phyloP scores from a whole-genome alignment of 169 alveolate genomes.

The Cryptosporidium ubiquitum region DNA sequence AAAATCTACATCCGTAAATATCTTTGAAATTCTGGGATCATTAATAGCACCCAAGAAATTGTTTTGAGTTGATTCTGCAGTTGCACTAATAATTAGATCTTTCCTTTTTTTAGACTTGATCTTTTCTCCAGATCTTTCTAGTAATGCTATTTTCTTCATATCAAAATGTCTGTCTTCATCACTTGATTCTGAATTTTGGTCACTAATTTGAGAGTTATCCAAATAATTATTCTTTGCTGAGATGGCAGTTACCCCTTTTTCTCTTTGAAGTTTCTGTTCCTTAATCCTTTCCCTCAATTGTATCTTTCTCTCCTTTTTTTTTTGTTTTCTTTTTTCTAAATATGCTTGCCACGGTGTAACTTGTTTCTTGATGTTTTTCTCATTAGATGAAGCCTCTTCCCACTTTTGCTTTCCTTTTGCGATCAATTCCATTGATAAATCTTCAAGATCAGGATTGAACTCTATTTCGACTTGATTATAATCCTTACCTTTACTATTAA shows the following conservation, averaged over 20 bases:
- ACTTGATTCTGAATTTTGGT: not conserved
- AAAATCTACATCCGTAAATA: constrained; percentile 85
- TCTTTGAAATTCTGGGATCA: constrained; percentile 83
- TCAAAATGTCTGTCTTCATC: constrained; percentile 73
- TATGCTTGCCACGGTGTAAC: constrained; percentile 75
- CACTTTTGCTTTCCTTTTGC: constrained; percentile 63
- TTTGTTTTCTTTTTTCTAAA: constrained; percentile 72
- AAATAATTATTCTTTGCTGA: not conserved
- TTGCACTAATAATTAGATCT: constrained; percentile 27
- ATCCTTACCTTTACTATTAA: constrained; percentile 4
- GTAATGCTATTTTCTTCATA: constrained; percentile 47
- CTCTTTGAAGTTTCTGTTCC: constrained; percentile 73
- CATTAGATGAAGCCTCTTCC: constrained; percentile 35
- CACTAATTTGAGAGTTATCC: not conserved
- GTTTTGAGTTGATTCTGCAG: constrained; percentile 23
- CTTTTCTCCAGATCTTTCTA: constrained; percentile 27
- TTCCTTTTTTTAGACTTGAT: constrained; percentile 44
- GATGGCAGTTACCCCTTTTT: not conserved
- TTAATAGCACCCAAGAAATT: constrained; percentile 55
- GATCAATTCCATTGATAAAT: constrained; percentile 52
- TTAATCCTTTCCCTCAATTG: constrained; percentile 48
- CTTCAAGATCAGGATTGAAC: constrained; percentile 50
- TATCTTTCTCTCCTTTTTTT: constrained; percentile 60
- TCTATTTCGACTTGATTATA: constrained; percentile 24
- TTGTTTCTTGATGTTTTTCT: not conserved